Evolutionary conservation across 257 asterid species (phyloP).

Genomic region (Schizonepeta tenuifolia): DNA sequence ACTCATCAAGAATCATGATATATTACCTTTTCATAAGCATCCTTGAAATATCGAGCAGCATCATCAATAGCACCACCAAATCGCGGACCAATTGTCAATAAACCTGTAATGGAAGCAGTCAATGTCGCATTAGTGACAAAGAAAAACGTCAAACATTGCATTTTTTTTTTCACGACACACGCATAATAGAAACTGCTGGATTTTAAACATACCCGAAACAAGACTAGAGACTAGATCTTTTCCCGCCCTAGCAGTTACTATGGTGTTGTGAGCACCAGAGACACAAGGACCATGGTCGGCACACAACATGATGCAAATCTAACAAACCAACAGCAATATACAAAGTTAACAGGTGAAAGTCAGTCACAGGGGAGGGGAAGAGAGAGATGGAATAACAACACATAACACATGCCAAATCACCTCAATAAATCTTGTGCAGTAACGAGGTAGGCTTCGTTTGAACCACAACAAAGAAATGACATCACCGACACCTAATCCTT

Average conservation of each 20-base stretch:
- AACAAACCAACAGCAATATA: conserved; percentile 32
- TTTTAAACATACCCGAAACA: conserved; percentile 70
- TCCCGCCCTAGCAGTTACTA: conserved; percentile 98
- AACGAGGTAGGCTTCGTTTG: conserved; percentile 96
- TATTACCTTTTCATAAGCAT: conserved; percentile 89
- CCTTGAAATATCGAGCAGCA: conserved; percentile 99
- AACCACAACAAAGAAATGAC: conserved; percentile 96
- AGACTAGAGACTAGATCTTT: conserved; percentile 96
- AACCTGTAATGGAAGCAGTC: conserved; percentile 92
- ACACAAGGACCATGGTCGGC: conserved; percentile 99
- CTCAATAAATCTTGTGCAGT: conserved; percentile 95
- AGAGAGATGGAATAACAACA: too few species aligned
- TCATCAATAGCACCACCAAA: conserved; percentile 99
- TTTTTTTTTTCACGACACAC: background rate
- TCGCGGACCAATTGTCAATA: conserved; percentile 97
- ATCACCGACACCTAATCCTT: conserved; percentile 94
- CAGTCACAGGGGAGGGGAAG: background rate
- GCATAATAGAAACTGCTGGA: background rate
- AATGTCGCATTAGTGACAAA: conserved; percentile 61
- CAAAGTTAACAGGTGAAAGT: conserved; percentile 2
- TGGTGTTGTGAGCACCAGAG: conserved; percentile 98
- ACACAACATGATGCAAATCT: conserved; percentile 96
- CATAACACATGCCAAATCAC: conserved; percentile 37
- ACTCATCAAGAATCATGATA: conserved; percentile 24
- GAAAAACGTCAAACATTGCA: background rate